Base-by-base conservation (phyloP, 1,284 basidiomycete species). In the Fomitopsis schrenkii region DNA sequence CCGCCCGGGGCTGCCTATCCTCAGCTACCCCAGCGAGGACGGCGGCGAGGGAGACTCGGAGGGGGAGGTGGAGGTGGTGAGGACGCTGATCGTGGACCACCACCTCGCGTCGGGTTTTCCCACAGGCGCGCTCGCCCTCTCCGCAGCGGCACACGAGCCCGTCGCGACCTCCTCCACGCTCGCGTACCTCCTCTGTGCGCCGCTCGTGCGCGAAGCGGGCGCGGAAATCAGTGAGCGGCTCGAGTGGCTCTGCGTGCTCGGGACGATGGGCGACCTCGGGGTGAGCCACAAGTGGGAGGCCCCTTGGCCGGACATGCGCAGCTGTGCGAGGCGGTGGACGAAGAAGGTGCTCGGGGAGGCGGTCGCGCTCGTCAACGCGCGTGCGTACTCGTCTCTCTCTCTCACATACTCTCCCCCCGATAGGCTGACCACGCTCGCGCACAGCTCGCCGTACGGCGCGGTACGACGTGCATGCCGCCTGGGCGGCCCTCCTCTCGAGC, bases 181-280 rank as follows among this genome's bases (percentile, higher is more conserved):
- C 1, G 70, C 72, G 38, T 73, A 74, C 46, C 45, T 69, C 10
- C 59, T 75, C 0, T 74, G 72, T 61, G 12, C 53, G 5, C 69
- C 69, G 26, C 62, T 75, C 1, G 38, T 68, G 5, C 26, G 22
- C 14, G 44, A 10, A 35, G 19, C 19, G 9, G 36, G 55, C 2
- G 14, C 1, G 4, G 55, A 46, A n/a, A 26, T 66, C 19, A 40
- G 14, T 44, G 61, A 63, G 40, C 19, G 59, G 10, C 62, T 70
- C 26, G 70, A 72, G 30, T 72, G 68, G 54, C 67, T 70, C 28
- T 75, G 69, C 60, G 71, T 67, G 5, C 70, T 75, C 52, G 74
- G 74, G 6, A 72, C 73, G 33, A 70, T 71, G 63, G 74, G 74
- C 10, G 74, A 75, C 58, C 65, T 74, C 12, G 74, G 72, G 14